Percentiles rank a stretch among this genome's conserved stretches.
phyloP scores from a whole-genome alignment of 2,329 filamentous ascomycete genomes.

The Leptographium lundbergii region DNA sequence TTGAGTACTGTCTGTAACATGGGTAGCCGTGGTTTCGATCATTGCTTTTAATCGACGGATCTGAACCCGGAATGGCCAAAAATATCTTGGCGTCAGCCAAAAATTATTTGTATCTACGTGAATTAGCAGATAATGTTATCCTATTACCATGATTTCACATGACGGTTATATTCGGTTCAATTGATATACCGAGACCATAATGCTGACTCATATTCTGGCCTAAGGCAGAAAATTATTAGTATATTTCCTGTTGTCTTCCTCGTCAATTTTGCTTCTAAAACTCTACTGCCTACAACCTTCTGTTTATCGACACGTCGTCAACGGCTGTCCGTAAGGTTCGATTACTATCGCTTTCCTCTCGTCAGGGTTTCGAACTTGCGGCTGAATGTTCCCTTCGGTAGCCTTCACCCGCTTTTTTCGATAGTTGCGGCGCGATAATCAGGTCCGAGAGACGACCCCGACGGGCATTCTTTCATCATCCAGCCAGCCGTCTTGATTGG shows the following conservation, averaged over 20 bases:
- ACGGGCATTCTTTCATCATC: neutral
- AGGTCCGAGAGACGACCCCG: neutral
- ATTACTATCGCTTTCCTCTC: neutral
- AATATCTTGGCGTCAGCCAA: no score
- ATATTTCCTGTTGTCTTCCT: neutral
- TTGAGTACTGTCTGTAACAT: no score
- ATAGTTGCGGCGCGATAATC: neutral
- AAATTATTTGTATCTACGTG: no score
- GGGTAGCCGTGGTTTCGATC: no score
- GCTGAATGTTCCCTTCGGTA: neutral
- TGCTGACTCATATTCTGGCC: neutral
- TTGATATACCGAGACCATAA: neutral
- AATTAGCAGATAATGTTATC: no score
- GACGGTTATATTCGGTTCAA: neutral
- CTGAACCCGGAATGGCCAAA: no score
- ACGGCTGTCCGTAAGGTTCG: neutral
- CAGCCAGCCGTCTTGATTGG: neutral
- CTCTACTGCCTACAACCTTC: neutral
- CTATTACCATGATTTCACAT: no score
- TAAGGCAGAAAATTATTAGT: neutral
- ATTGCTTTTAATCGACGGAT: no score
- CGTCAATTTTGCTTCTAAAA: neutral
- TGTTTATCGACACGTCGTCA: neutral
- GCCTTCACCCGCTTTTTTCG: neutral
- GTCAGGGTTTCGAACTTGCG: neutral